Percentiles rank a stretch among this genome's conserved stretches.
Conservation (phyloP, 768 basidiomycete genomes). For the Mycena sanguinolenta region DNA sequence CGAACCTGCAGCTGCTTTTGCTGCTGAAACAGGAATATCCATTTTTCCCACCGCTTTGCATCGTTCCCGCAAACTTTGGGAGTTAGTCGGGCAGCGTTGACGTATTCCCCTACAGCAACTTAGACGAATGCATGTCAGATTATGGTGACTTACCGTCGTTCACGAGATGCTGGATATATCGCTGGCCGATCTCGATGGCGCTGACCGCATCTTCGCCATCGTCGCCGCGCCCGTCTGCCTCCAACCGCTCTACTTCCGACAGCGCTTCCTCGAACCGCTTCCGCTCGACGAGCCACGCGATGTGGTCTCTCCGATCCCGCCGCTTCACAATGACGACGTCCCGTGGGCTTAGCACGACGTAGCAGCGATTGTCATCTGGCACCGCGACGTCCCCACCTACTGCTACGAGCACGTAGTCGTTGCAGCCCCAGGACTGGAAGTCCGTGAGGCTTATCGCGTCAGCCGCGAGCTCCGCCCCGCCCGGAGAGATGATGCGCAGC, state of each 20-base stretch:
- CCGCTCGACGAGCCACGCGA: slow-evolving; percentile 92
- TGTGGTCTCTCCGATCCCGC: slow-evolving; percentile 90
- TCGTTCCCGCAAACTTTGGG: slow-evolving; percentile 90
- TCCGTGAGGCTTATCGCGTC: slow-evolving; percentile 86
- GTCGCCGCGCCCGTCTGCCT: slow-evolving; percentile 48
- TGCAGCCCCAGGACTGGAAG: slow-evolving; percentile 90
- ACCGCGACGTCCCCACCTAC: slow-evolving; percentile 50
- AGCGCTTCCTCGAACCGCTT: slow-evolving; percentile 92
- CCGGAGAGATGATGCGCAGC: slow-evolving; percentile 89
- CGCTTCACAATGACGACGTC: slow-evolving; percentile 91
- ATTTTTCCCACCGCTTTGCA: slow-evolving; percentile 91
- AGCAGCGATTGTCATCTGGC: slow-evolving; percentile 63
- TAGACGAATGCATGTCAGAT: not conserved
- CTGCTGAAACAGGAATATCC: slow-evolving; percentile 93
- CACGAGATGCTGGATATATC: slow-evolving; percentile 90
- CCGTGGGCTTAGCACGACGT: slow-evolving; percentile 88
- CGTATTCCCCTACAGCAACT: slow-evolving; percentile 60
- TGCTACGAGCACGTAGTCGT: slow-evolving; percentile 87
- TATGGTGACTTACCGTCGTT: slow-evolving; percentile 69
- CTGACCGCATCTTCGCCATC: slow-evolving; percentile 56
- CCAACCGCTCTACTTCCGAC: slow-evolving; percentile 79
- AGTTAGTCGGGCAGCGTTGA: slow-evolving; percentile 84
- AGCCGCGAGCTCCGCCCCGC: slow-evolving; percentile 88
- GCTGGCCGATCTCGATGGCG: slow-evolving; percentile 81
- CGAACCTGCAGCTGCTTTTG: slow-evolving; percentile 82